Conservation (phyloP, 495 filamentous ascomycete genomes). For the Podospora fimiseda region DNA sequence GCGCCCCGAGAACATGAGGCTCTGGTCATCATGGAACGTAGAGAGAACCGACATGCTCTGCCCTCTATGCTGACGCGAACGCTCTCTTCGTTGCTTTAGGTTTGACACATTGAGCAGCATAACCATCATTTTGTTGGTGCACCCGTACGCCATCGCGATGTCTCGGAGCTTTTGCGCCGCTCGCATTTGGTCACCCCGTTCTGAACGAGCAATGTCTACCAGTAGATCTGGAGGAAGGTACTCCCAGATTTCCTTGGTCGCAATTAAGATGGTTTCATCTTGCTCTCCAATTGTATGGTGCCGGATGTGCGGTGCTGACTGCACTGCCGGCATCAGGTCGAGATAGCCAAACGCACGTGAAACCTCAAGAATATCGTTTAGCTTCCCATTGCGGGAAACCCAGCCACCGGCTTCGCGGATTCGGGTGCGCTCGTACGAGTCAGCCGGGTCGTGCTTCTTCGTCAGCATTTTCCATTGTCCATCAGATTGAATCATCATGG, state of each 20-base stretch:
- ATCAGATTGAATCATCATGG: conserved; percentile 85
- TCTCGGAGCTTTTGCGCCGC: conserved; percentile 95
- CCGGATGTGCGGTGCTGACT: conserved; percentile 79
- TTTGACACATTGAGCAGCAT: conserved; percentile 94
- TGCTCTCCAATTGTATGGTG: conserved; percentile 76
- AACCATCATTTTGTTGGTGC: conserved; percentile 92
- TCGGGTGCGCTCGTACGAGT: conserved; percentile 70
- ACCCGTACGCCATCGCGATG: conserved; percentile 90
- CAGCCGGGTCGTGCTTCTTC: conserved; percentile 85
- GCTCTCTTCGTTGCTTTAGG: conserved; percentile 69
- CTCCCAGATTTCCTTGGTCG: conserved; percentile 91
- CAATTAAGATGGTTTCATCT: conserved; percentile 90
- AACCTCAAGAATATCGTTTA: conserved; percentile 86
- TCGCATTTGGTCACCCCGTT: conserved; percentile 82
- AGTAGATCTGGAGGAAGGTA: conserved; percentile 80
- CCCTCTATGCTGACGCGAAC: conserved; percentile 58
- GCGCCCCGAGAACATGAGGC: conserved; percentile 53
- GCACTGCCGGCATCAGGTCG: conserved; percentile 84
- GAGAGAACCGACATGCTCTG: conserved; percentile 75
- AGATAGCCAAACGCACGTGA: conserved; percentile 94
- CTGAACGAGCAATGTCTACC: conserved; percentile 82
- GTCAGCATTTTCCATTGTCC: conserved; percentile 75
- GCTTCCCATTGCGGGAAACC: conserved; percentile 85
- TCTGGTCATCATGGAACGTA: conserved; percentile 59
- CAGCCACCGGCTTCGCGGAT: conserved; percentile 94